Conservation (phyloP, 2,329 filamentous ascomycete species). For the Trichoderma gracile region DNA sequence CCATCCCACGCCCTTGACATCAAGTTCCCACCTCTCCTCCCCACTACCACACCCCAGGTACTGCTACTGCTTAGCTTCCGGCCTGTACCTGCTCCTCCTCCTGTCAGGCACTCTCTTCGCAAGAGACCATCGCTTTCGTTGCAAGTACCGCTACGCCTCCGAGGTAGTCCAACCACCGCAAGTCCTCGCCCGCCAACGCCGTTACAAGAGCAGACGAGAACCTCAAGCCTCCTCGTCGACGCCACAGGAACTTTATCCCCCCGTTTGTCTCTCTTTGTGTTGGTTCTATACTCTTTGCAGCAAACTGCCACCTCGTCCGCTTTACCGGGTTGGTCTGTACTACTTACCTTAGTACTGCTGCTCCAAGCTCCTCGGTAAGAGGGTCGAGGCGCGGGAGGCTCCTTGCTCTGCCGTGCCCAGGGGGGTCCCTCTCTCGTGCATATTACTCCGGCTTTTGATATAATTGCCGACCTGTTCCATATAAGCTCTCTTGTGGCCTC, state of each 20-base stretch:
- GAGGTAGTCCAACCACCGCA: background rate
- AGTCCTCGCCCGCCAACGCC: too few species aligned
- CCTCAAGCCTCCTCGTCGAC: constrained; percentile 10
- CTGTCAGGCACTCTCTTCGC: background rate
- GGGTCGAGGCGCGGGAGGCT: background rate
- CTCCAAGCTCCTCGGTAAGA: too few species aligned
- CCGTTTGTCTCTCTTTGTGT: background rate
- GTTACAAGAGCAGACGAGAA: background rate
- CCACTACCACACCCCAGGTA: background rate
- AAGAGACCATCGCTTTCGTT: background rate
- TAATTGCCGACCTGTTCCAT: background rate
- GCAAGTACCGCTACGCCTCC: background rate
- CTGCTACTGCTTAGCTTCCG: background rate
- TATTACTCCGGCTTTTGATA: background rate
- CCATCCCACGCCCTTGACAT: constrained; percentile 2
- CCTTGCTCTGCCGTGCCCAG: constrained; percentile 10
- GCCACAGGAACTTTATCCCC: constrained; percentile 19
- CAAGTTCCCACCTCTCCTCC: background rate
- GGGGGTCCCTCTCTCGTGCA: background rate
- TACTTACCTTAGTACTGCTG: too few species aligned
- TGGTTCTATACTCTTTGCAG: too few species aligned
- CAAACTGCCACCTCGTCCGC: too few species aligned
- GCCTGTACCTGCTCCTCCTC: background rate
- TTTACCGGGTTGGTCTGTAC: too few species aligned
- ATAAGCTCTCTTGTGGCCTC: background rate